Percentiles rank a stretch among this genome's conserved stretches.
Conservation (phyloP, 2,329 filamentous ascomycete genomes). For the Apiospora phragmitis region DNA sequence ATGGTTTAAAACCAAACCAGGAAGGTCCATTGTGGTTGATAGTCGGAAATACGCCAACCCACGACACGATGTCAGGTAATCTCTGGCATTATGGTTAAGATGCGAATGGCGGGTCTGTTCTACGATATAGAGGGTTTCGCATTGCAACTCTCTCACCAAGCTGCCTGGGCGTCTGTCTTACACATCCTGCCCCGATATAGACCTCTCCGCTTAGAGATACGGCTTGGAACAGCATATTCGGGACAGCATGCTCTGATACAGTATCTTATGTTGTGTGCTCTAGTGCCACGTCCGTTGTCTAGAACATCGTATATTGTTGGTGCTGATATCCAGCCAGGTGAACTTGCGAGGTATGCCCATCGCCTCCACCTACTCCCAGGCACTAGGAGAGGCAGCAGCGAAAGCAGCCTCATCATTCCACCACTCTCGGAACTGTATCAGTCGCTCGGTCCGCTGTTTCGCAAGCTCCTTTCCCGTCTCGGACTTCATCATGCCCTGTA, state of each 20-base stretch:
- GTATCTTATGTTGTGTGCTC: neutral
- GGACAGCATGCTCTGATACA: neutral
- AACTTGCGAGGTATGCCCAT: neutral
- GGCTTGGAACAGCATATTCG: neutral
- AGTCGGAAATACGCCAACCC: neutral
- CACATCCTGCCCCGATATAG: neutral
- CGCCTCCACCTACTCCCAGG: neutral
- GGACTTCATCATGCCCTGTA: slow-evolving; percentile 68
- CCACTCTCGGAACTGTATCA: slow-evolving; percentile 57
- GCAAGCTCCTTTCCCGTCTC: slow-evolving; percentile 54
- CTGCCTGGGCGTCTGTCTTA: neutral
- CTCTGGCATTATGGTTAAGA: neutral
- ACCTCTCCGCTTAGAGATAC: neutral
- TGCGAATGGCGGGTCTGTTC: neutral
- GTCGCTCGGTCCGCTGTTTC: slow-evolving; percentile 50
- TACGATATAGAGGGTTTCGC: neutral
- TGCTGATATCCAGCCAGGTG: neutral
- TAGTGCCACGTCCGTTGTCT: neutral
- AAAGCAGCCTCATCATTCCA: slow-evolving; percentile 53
- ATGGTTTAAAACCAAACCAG: neutral
- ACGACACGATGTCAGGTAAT: neutral
- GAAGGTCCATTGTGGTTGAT: neutral
- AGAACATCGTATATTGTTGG: neutral
- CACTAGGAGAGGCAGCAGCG: slow-evolving; percentile 16
- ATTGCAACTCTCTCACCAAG: neutral